Percentiles rank a stretch among this genome's conserved stretches.
These are phyloP conservation scores for Lagenaria siceraria DNA, from an alignment of 306 rosid genomes.

Conservation along the genomic window DNA sequence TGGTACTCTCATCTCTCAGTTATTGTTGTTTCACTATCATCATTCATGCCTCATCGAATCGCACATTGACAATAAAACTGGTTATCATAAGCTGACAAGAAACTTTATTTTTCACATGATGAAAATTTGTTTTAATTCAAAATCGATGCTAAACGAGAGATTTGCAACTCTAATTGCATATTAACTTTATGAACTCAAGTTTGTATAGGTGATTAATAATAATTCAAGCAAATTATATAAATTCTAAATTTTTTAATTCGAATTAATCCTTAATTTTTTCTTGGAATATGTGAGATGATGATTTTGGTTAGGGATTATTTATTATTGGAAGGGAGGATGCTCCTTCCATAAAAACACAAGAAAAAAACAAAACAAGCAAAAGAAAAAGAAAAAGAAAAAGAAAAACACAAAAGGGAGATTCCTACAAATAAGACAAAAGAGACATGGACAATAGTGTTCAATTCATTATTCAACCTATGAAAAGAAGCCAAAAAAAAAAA, in stretches of 20 bases:
- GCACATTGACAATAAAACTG: background rate
- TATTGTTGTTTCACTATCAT: background rate
- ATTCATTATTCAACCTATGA: background rate
- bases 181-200: background rate
- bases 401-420: background rate
- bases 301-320: background rate
- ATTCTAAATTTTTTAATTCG: background rate
- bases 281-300: background rate
- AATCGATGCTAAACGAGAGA: too few species aligned
- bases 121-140: background rate
- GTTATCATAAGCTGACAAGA: background rate
- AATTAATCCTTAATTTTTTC: background rate
- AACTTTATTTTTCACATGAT: background rate
- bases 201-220: background rate
- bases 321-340: background rate
- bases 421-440: background rate
- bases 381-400: background rate
- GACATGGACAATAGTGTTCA: background rate
- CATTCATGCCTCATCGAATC: background rate
- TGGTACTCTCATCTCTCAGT: background rate
- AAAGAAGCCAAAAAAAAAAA: background rate
- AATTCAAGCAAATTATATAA: background rate
- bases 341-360: background rate
- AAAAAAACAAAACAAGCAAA: background rate
- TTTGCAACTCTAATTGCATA: background rate